Percentiles rank a stretch among this genome's conserved stretches.
phyloP scores from a whole-genome alignment of 306 rosid species.

The Dryas octopetala region DNA sequence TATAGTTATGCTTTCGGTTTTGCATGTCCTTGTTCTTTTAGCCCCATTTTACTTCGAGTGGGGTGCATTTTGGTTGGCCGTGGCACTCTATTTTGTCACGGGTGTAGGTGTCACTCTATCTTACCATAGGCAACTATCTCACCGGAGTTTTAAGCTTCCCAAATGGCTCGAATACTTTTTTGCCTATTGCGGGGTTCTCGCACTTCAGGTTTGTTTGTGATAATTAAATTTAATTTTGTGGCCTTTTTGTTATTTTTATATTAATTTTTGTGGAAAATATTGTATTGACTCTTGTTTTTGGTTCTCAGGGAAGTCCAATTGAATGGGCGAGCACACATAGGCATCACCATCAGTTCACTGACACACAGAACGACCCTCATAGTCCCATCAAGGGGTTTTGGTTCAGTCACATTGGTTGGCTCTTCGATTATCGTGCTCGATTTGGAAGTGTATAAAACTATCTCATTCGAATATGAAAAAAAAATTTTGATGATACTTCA shows the following conservation, averaged over 20 bases:
- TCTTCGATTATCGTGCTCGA: slow-evolving; percentile 35
- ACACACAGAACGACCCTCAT: slow-evolving; percentile 67
- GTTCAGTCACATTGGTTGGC: slow-evolving; percentile 67
- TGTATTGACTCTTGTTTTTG: neutral
- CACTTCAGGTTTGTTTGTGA: slow-evolving; percentile 45
- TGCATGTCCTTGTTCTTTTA: neutral
- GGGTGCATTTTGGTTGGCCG: neutral
- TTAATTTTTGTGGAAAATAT: too few species aligned
- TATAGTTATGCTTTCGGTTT: neutral
- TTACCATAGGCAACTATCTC: slow-evolving; percentile 65
- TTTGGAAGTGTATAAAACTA: slow-evolving; percentile 9
- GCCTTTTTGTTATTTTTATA: too few species aligned
- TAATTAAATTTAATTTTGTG: too few species aligned
- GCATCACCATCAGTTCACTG: slow-evolving; percentile 64
- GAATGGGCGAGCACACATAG: slow-evolving; percentile 72
- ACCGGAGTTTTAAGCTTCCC: slow-evolving; percentile 62
- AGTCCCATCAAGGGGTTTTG: slow-evolving; percentile 66
- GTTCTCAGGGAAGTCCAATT: slow-evolving; percentile 60
- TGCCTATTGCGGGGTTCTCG: slow-evolving; percentile 55
- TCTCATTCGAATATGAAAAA: neutral
- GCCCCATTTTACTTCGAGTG: neutral
- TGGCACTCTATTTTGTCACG: neutral
- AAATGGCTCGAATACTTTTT: slow-evolving; percentile 66
- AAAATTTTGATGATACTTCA: too few species aligned
- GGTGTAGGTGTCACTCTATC: slow-evolving; percentile 22